Base-by-base conservation (phyloP, 495 filamentous ascomycete genomes). In the Penicillium mononematosum region DNA sequence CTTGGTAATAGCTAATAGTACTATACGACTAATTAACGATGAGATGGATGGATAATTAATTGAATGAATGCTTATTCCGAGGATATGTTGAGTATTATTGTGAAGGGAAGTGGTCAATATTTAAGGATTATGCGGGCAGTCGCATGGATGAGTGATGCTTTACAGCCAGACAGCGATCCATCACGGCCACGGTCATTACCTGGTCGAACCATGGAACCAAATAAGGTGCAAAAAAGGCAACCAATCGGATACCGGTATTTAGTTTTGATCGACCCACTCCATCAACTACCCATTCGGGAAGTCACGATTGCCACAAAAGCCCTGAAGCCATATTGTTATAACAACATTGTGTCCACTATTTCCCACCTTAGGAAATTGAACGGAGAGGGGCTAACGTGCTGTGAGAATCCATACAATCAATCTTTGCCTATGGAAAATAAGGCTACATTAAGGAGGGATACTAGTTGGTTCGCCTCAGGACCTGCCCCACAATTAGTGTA, bases 361-460 rank as follows among this genome's bases (percentile, higher is more conserved):
- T 56, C 19, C 53, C 14, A 3, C 4, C 20, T 48, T 42, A 48
- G 53, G 53, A 56, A 56, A 34, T 56, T 56, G 38, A 39, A 6
- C 10, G 32, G 45, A 56, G 53, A 31, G 45, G 34, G 14, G 34
- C 14, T n/a, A 38, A n/a, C n/a, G 32, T 24, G 8, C n/a, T 14
- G 1, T 5, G 14, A 34, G 1, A 38, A 45, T 17, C 29, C 11
- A 34, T 7, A 6, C 10, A 46, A 46, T 36, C 44, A 45, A 5
- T 38, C 4, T 7, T 3, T 38, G 1, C 6, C 5, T 38, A 6
- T 36, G 11, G 4, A 38, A 38, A 38, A 38, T 7, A 16, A 38
- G 34, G 1, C 14, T 16, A 38, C 34, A 4, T 38, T n/a, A 8
- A 6, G 4, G 8, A 38, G 34, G 5, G 1, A 7, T n/a, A n/a